A percentile compares a stretch with the other conserved stretches of the same genome.
phyloP scores from a whole-genome alignment of 352 stramenopile genomes.

The Phytophthora hibernalis region DNA sequence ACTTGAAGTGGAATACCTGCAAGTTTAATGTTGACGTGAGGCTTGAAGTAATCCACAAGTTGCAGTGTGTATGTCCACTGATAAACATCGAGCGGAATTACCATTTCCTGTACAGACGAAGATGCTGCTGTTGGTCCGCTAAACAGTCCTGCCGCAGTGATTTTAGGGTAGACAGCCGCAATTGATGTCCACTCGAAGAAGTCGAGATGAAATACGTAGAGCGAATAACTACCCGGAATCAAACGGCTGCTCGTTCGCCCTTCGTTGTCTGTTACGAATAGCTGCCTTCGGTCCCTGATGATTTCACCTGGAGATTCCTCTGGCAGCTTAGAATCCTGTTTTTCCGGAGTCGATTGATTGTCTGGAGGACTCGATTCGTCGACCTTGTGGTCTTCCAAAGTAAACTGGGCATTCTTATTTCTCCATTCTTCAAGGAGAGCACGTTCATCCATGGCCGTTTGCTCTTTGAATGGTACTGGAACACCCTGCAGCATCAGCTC shows the following conservation, averaged over 20 bases:
- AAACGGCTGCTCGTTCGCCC: constrained; percentile 50
- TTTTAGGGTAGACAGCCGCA: constrained; percentile 58
- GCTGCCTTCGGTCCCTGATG: constrained; percentile 28
- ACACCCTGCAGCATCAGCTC: constrained; percentile 22
- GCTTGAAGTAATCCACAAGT: constrained; percentile 75
- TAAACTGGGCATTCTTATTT: constrained; percentile 15
- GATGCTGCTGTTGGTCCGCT: constrained; percentile 34
- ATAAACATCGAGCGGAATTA: constrained; percentile 65
- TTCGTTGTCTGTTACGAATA: constrained; percentile 50
- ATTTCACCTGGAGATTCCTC: constrained; percentile 22
- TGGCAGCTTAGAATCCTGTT: constrained; percentile 14
- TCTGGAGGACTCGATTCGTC: constrained; percentile 5
- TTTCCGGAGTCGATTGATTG: constrained; percentile 2
- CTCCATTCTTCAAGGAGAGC: constrained; percentile 17
- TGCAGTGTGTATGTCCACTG: constrained; percentile 71
- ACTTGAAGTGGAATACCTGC: constrained; percentile 60
- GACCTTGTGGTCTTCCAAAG: neutral
- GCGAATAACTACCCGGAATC: constrained; percentile 63
- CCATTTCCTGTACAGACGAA: constrained; percentile 52
- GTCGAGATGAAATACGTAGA: constrained; percentile 78
- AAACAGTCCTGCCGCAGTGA: constrained; percentile 50
- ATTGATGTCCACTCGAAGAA: constrained; percentile 80
- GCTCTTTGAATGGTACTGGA: constrained; percentile 5
- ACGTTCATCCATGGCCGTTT: constrained; percentile 10
- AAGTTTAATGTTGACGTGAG: constrained; percentile 46